A percentile compares a stretch with the other conserved stretches of the same genome.
Evolutionary conservation across 371 early-diverging fungal genomes (phyloP).

Genomic region (Apophysomyces elegans): DNA sequence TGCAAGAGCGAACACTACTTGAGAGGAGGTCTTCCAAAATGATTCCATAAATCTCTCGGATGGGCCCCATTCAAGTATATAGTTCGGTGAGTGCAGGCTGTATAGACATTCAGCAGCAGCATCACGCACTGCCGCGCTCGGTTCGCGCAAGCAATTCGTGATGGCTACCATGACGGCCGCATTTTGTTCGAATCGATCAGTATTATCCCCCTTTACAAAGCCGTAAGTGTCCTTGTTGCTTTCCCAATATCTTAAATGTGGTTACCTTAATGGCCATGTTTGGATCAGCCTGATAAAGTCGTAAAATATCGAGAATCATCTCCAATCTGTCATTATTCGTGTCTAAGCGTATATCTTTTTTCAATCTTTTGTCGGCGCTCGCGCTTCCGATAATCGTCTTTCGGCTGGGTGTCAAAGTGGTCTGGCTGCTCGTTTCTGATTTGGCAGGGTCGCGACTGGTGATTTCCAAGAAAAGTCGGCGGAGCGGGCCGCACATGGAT

Average conservation of each 20-base stretch:
- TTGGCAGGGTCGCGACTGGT: slow-evolving; percentile 47
- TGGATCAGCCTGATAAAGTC: slow-evolving; percentile 77
- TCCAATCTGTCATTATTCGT: slow-evolving; percentile 68
- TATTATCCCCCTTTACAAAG: slow-evolving; percentile 33
- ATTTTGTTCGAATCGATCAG: slow-evolving; percentile 64
- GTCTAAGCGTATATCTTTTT: slow-evolving; percentile 50
- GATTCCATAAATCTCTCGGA: slow-evolving; percentile 58
- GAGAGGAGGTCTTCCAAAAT: slow-evolving; percentile 73
- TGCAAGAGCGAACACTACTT: slow-evolving; percentile 57
- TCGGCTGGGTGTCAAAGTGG: slow-evolving; percentile 17
- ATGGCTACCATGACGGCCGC: slow-evolving; percentile 67
- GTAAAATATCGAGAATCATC: slow-evolving; percentile 73
- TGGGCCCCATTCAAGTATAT: slow-evolving; percentile 70
- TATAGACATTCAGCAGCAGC: slow-evolving; percentile 75
- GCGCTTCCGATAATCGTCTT: slow-evolving; percentile 28
- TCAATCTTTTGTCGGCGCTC: slow-evolving; percentile 42
- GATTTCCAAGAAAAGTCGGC: slow-evolving; percentile 70
- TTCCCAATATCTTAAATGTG: background rate
- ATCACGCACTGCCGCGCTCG: slow-evolving; percentile 62
- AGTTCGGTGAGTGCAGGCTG: slow-evolving; percentile 61
- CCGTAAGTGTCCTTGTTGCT: background rate
- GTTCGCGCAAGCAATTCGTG: slow-evolving; percentile 69
- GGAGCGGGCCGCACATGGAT: slow-evolving; percentile 68
- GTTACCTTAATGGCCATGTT: slow-evolving; percentile 69
- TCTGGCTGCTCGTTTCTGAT: slow-evolving; percentile 26